Percentiles rank a stretch among this genome's conserved stretches.
Conservation (phyloP, 1,284 basidiomycete species). For the Pterulicium gracile region DNA sequence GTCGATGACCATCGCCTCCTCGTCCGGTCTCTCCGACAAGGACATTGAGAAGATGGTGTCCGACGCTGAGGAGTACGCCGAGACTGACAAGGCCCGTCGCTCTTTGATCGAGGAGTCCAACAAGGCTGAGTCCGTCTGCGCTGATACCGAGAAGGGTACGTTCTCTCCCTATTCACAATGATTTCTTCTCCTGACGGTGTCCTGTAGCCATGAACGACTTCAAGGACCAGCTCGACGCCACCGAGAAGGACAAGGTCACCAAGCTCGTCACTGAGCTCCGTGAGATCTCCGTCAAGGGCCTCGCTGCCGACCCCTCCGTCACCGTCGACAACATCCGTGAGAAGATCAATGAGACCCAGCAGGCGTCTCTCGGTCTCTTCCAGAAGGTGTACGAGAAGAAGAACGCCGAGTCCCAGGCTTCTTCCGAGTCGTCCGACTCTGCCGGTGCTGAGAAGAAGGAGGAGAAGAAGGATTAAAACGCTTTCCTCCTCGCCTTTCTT, state of each 20-base stretch:
- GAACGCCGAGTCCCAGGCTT: constrained; percentile 50
- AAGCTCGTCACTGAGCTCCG: constrained; percentile 83
- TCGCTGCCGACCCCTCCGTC: constrained; percentile 74
- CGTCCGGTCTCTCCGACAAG: constrained; percentile 91
- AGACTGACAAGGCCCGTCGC: constrained; percentile 83
- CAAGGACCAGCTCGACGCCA: constrained; percentile 89
- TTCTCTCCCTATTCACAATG: constrained; percentile 2
- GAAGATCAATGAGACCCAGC: constrained; percentile 94
- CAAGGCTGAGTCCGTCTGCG: constrained; percentile 90
- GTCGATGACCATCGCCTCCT: constrained; percentile 95
- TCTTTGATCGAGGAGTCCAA: constrained; percentile 93
- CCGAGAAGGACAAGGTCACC: constrained; percentile 90
- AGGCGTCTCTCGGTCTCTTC: constrained; percentile 94
- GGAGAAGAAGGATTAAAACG: constrained; percentile 63
- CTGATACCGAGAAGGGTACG: constrained; percentile 91
- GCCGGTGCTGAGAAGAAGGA: constrained; percentile 37
- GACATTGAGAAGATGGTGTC: constrained; percentile 97
- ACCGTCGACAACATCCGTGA: constrained; percentile 84
- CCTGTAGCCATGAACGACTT: constrained; percentile 85
- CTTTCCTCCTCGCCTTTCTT: not conserved
- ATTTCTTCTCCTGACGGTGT: constrained; percentile 7
- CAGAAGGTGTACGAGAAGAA: constrained; percentile 97
- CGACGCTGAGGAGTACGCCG: constrained; percentile 90
- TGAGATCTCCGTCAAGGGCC: constrained; percentile 85
- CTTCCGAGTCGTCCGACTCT: constrained; percentile 35